Conservation (phyloP, 2,329 filamentous ascomycete species). For the Aspergillus pseudoviridinutans region DNA sequence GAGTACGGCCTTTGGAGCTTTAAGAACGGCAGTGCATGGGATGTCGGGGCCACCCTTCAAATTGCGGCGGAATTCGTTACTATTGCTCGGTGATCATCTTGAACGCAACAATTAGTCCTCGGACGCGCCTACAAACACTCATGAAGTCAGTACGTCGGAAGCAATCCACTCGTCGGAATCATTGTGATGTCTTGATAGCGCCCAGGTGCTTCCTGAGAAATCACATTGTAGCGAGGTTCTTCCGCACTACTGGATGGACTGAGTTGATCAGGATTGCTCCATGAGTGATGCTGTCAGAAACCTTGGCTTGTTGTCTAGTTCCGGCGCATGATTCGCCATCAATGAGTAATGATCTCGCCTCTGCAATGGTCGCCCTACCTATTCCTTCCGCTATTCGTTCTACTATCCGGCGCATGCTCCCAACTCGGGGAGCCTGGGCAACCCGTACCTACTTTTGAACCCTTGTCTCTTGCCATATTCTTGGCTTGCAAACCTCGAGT, state of each 20-base stretch:
- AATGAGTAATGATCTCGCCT: constrained; percentile 14
- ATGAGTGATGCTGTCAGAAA: constrained; percentile 22
- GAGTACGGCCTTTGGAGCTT: constrained; percentile 49
- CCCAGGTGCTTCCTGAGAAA: constrained; percentile 23
- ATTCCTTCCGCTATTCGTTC: constrained; percentile 12
- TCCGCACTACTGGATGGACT: constrained; percentile 39
- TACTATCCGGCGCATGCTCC: constrained; percentile 48
- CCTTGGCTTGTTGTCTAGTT: constrained; percentile 38
- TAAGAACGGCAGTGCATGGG: constrained; percentile 15
- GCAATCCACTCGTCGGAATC: constrained; percentile 58
- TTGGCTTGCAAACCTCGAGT: constrained; percentile 45
- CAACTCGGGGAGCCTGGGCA: constrained; percentile 38
- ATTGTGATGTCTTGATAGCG: constrained; percentile 18
- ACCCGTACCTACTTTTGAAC: constrained; percentile 38
- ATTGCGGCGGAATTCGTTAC: constrained; percentile 12
- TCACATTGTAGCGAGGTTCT: constrained; percentile 53
- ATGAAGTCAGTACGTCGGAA: constrained; percentile 19
- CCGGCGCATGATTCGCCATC: constrained; percentile 26
- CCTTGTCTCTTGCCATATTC: constrained; percentile 18
- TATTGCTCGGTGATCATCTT: constrained; percentile 17
- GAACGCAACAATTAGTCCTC: constrained; percentile 32
- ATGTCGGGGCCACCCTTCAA: neutral
- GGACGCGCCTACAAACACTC: constrained; percentile 46
- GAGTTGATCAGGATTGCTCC: constrained; percentile 27
- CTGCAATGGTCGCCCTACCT: constrained; percentile 12